These are phyloP conservation scores for Thielaviopsis punctulata DNA, from an alignment of 2,329 filamentous ascomycete species.

Conservation along the genomic window DNA sequence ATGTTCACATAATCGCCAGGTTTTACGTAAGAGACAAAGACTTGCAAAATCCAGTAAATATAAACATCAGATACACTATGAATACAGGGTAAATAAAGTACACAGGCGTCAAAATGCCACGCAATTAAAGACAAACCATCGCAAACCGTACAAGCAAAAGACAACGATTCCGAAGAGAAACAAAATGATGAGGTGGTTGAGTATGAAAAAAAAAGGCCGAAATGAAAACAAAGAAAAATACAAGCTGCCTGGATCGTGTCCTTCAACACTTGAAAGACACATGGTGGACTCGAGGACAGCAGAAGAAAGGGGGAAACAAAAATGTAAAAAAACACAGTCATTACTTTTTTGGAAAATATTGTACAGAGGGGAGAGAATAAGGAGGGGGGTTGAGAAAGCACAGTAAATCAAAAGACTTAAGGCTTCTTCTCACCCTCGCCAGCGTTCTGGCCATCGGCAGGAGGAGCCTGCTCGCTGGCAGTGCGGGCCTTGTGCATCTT, in stretches of 20 bases:
- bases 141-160: neutral
- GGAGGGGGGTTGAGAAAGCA: conserved; percentile 14
- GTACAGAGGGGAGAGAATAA: conserved; percentile 6
- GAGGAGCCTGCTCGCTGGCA: conserved; percentile 40
- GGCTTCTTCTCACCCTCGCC: conserved; percentile 55
- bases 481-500: conserved; percentile 97
- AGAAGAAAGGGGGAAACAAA: neutral
- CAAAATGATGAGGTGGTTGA: neutral
- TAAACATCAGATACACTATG: conserved; percentile 11
- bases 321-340: neutral
- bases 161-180: conserved; percentile 1
- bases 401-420: conserved; percentile 24
- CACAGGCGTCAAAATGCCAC: neutral
- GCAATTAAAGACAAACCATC: neutral
- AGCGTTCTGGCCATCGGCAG: conserved; percentile 49
- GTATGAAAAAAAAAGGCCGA: neutral
- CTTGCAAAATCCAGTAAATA: conserved; percentile 6
- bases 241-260: conserved; percentile 1
- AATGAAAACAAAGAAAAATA: conserved; percentile 4
- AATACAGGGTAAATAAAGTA: conserved; percentile 8
- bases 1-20: too few species aligned
- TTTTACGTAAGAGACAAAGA: too few species aligned
- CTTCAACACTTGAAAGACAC: neutral
- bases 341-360: conserved; percentile 4
- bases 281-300: neutral